Conservation (phyloP, 2,329 filamentous ascomycete species). For the Claviceps pazoutovae region DNA sequence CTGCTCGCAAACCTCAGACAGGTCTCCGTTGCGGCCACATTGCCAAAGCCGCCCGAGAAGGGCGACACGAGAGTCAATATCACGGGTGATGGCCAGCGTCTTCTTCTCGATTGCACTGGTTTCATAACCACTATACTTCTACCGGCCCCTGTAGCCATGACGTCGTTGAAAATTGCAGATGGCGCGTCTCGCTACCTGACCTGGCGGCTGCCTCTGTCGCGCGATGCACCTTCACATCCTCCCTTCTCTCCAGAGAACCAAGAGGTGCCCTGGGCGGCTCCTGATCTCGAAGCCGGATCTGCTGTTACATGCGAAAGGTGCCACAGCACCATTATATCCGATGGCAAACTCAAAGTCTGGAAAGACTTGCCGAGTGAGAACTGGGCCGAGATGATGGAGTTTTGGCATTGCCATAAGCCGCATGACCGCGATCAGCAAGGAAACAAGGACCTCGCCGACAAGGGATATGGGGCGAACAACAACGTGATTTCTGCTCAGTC, state of each 20-base stretch:
- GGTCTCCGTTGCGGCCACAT: slow-evolving; percentile 42
- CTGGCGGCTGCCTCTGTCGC: slow-evolving; percentile 38
- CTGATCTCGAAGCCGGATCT: slow-evolving; percentile 27
- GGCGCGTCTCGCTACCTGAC: slow-evolving; percentile 23
- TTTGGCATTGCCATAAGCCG: slow-evolving; percentile 98
- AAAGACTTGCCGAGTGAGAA: slow-evolving; percentile 92
- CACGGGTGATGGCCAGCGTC: slow-evolving; percentile 27
- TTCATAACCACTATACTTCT: slow-evolving; percentile 22
- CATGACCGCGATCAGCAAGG: slow-evolving; percentile 36
- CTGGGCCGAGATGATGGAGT: slow-evolving; percentile 99
- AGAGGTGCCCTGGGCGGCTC: slow-evolving; percentile 41
- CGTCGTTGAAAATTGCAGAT: slow-evolving; percentile 24
- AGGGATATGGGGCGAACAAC: slow-evolving; percentile 73
- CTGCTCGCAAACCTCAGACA: slow-evolving; percentile 50
- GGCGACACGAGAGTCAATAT: slow-evolving; percentile 30
- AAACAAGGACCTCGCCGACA: slow-evolving; percentile 38
- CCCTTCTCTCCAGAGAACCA: slow-evolving; percentile 23
- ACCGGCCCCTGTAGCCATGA: slow-evolving; percentile 26
- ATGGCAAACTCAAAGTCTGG: slow-evolving; percentile 44
- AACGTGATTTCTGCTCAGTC: slow-evolving; percentile 53
- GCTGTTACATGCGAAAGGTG: slow-evolving; percentile 30
- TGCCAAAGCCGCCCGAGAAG: slow-evolving; percentile 28
- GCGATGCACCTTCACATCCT: slow-evolving; percentile 9
- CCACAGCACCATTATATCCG: slow-evolving; percentile 22
- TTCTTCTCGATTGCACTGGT: slow-evolving; percentile 36